Percentiles rank a stretch among this genome's conserved stretches.
phyloP scores from a whole-genome alignment of 441 rosid species.

The Sinapis alba region DNA sequence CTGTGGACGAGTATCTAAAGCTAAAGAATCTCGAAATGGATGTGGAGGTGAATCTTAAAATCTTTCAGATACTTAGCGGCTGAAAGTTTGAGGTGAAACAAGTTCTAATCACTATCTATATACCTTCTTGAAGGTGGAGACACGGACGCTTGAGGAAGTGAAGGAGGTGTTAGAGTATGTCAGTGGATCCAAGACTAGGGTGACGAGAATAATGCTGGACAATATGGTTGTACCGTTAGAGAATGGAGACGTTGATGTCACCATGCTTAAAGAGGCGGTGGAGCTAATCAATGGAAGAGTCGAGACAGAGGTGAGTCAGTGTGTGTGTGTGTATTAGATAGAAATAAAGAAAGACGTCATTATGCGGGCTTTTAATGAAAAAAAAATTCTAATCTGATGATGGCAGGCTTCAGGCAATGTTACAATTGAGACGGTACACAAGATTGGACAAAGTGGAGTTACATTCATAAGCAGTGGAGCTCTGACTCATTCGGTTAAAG shows the following conservation, averaged over 20 bases:
- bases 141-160: conserved; percentile 83
- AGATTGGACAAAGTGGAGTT: conserved; percentile 94
- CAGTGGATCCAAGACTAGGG: conserved; percentile 53
- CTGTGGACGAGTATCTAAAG: conserved; percentile 70
- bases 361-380: too few species aligned
- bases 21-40: conserved; percentile 76
- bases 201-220: conserved; percentile 92
- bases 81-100: neutral
- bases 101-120: neutral
- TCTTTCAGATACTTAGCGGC: conserved; percentile 1
- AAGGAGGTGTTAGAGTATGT: conserved; percentile 68
- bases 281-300: conserved; percentile 66
- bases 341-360: neutral
- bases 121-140: conserved; percentile 68
- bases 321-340: neutral
- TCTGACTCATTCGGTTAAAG: conserved; percentile 89
- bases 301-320: conserved; percentile 73
- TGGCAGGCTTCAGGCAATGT: conserved; percentile 93
- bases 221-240: conserved; percentile 91
- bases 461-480: conserved; percentile 93
- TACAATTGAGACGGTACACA: conserved; percentile 83
- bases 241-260: conserved; percentile 80
- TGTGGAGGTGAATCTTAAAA: conserved; percentile 70
- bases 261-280: conserved; percentile 87
- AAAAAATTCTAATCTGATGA: neutral